These are phyloP conservation scores for Rhizoclosmatium globosum DNA, from an alignment of 192 early-diverging fungal genomes.

Conservation along the genomic window DNA sequence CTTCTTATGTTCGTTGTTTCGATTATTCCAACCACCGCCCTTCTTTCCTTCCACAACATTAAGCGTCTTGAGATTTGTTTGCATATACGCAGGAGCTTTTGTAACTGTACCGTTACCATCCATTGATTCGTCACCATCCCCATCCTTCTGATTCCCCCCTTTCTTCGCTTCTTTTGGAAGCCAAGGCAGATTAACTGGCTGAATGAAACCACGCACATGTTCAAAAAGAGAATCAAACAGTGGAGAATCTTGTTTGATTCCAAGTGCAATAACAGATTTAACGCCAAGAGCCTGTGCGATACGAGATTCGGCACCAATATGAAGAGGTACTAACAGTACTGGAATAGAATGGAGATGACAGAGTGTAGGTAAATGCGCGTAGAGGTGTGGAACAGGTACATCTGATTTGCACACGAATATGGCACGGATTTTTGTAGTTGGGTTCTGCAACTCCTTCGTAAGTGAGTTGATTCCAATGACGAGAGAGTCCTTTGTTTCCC, in stretches of 20 bases:
- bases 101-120: not conserved
- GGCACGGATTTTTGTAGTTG: not conserved
- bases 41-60: not conserved
- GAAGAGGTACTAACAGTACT: conserved; percentile 35
- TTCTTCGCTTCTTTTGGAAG: not conserved
- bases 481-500: not conserved
- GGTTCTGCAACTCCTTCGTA: not conserved
- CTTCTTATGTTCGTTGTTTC: not conserved
- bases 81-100: not conserved
- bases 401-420: conserved; percentile 45
- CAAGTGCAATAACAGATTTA: conserved; percentile 37
- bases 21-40: not conserved
- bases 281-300: conserved; percentile 36
- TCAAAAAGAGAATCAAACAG: not conserved
- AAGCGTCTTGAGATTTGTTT: not conserved
- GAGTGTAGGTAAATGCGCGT: conserved; percentile 46
- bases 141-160: not conserved
- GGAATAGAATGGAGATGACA: conserved; percentile 22
- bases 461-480: conserved; percentile 23
- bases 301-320: conserved; percentile 33
- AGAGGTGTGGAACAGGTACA: conserved; percentile 34
- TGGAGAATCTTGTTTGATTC: conserved; percentile 34
- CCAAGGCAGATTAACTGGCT: not conserved
- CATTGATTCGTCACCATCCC: not conserved
- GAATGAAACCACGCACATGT: not conserved